A percentile compares a stretch with the other conserved stretches of the same genome.
phyloP scores from a whole-genome alignment of 2,329 filamentous ascomycete species.

The Colletotrichum tanaceti region DNA sequence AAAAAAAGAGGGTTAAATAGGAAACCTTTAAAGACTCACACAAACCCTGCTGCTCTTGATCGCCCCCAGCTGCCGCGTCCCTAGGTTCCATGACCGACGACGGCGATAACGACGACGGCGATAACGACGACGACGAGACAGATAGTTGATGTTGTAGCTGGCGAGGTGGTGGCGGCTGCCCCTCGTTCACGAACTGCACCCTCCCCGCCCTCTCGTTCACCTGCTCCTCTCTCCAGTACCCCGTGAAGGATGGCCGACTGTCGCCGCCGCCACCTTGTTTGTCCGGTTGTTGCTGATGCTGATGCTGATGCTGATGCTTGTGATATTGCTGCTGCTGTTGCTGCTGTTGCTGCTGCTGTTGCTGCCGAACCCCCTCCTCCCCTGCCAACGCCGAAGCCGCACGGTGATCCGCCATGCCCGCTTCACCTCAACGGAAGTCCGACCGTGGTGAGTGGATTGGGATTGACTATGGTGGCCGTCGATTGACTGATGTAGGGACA shows the following conservation, averaged over 20 bases:
- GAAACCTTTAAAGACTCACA: constrained; percentile 24
- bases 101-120: no score
- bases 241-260: constrained; percentile 58
- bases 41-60: constrained; percentile 23
- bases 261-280: constrained; percentile 26
- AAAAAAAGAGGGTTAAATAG: background rate
- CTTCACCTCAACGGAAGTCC: constrained; percentile 7
- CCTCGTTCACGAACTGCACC: constrained; percentile 52
- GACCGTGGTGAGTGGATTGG: background rate
- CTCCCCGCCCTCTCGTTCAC: constrained; percentile 49
- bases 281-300: constrained; percentile 14
- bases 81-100: constrained; percentile 4
- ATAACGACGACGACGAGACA: constrained; percentile 40
- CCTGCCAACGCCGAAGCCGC: constrained; percentile 17
- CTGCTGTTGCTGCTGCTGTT: background rate
- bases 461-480: background rate
- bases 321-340: background rate
- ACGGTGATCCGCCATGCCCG: constrained; percentile 29
- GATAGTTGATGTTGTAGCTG: background rate
- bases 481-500: background rate
- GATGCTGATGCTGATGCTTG: background rate
- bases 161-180: constrained; percentile 43
- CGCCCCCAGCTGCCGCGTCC: background rate
- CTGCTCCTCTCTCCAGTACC: constrained; percentile 60
- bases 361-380: constrained; percentile 8